Percentiles rank a stretch among this genome's conserved stretches.
Conservation (phyloP, 371 early-diverging fungal genomes). For the Hamiltosporidium tvaerminnensis region DNA sequence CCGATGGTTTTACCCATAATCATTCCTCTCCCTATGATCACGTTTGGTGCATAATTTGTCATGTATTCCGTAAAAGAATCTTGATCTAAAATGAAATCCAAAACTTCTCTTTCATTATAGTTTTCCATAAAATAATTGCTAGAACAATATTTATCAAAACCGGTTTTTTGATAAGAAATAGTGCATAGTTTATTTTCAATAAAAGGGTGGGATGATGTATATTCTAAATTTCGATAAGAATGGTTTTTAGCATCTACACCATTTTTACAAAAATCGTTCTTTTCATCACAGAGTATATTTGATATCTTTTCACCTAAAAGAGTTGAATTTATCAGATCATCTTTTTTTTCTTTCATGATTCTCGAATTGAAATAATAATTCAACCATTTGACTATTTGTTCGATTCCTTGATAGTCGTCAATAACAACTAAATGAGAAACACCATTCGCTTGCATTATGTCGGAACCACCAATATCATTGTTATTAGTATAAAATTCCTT, state of each 20-base stretch:
- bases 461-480: slow-evolving; percentile 87
- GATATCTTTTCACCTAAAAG: neutral
- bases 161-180: neutral
- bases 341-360: slow-evolving; percentile 1
- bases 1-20: slow-evolving; percentile 64
- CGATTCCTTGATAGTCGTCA: slow-evolving; percentile 75
- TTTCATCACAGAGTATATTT: neutral
- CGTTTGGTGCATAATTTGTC: slow-evolving; percentile 59
- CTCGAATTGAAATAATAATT: slow-evolving; percentile 3
- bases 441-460: slow-evolving; percentile 92
- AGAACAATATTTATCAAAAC: neutral
- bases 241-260: no score
- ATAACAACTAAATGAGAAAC: slow-evolving; percentile 79
- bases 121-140: slow-evolving; percentile 6
- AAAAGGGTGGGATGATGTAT: no score
- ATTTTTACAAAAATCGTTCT: no score
- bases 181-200: neutral
- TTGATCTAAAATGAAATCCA: slow-evolving; percentile 26
- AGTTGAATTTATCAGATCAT: neutral
- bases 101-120: slow-evolving; percentile 22
- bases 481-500: slow-evolving; percentile 90
- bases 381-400: slow-evolving; percentile 78
- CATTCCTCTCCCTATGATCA: slow-evolving; percentile 72
- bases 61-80: slow-evolving; percentile 58
- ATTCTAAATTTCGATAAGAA: no score